These are phyloP conservation scores for Aquanectria penicillioides DNA, from an alignment of 2,329 filamentous ascomycete species.

Conservation along the genomic window DNA sequence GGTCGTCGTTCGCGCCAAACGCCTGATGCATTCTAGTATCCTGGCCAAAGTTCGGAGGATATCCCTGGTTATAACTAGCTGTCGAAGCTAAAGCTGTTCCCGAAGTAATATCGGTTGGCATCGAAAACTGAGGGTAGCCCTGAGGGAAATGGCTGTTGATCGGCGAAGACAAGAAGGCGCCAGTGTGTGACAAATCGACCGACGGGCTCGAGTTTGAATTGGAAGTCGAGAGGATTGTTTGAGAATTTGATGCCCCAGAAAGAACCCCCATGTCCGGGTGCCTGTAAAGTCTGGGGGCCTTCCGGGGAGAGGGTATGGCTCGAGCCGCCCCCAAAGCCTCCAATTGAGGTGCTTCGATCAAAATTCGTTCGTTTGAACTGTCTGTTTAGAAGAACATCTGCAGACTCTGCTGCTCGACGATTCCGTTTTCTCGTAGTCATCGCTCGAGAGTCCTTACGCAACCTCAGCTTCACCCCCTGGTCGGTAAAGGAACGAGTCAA, in stretches of 20 bases:
- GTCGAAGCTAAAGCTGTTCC: background rate
- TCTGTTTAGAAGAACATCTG: constrained; percentile 29
- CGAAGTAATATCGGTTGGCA: too few relatives aligned
- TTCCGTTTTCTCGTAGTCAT: constrained; percentile 60
- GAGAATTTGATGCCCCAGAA: background rate
- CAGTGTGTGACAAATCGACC: constrained; percentile 9
- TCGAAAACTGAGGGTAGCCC: background rate
- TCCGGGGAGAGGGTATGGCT: constrained; percentile 2
- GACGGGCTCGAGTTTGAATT: constrained; percentile 9
- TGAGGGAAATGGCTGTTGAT: background rate
- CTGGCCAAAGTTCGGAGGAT: background rate
- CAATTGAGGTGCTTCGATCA: constrained; percentile 29
- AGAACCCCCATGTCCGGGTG: background rate
- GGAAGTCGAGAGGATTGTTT: background rate
- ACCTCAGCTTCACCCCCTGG: constrained; percentile 83
- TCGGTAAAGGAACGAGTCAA: constrained; percentile 86
- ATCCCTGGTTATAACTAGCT: background rate
- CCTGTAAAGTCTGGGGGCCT: background rate
- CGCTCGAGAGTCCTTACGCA: constrained; percentile 83
- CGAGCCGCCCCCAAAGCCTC: constrained; percentile 22
- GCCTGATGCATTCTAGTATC: background rate
- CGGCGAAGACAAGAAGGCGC: constrained; percentile 4
- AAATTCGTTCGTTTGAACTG: constrained; percentile 35
- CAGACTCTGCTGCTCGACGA: constrained; percentile 35
- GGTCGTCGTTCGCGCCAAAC: background rate